These are phyloP conservation scores for Leersia perrieri DNA, from an alignment of 176 grass and related monocot species.

Conservation along the genomic window DNA sequence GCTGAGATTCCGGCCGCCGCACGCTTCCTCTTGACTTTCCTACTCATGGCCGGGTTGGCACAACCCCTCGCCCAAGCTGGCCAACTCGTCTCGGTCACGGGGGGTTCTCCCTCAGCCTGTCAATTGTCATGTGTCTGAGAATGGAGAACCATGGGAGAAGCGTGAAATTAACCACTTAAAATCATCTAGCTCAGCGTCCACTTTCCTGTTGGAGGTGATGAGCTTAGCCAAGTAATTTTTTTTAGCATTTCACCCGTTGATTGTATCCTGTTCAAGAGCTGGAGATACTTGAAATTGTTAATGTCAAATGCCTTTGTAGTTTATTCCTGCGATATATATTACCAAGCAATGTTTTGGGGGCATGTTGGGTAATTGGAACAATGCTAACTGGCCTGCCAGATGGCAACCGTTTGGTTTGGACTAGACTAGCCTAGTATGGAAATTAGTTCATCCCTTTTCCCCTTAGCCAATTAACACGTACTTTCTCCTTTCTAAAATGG, in stretches of 20 bases:
- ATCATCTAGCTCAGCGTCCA: slow-evolving; percentile 1
- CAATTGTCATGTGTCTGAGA: background rate
- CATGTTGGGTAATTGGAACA: background rate
- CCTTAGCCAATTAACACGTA: background rate
- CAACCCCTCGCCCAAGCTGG: background rate
- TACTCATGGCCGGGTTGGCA: background rate
- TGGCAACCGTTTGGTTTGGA: background rate
- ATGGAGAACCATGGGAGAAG: background rate
- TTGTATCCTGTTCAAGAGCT: background rate
- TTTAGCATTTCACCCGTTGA: background rate
- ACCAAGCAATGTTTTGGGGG: background rate
- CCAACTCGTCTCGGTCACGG: background rate
- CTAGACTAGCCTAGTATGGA: background rate
- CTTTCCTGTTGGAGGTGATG: background rate
- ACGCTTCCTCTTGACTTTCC: background rate
- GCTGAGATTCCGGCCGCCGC: background rate
- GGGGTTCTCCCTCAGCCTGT: background rate
- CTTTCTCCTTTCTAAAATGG: too few relatives aligned
- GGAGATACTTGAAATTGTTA: background rate
- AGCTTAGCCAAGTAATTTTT: background rate
- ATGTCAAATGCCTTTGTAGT: background rate
- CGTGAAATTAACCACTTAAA: background rate
- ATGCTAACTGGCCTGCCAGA: background rate
- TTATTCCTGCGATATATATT: background rate
- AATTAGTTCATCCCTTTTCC: background rate